Percentiles rank a stretch among this genome's conserved stretches.
phyloP scores from a whole-genome alignment of 352 stramenopile genomes.

The Blastocystis sp. region DNA sequence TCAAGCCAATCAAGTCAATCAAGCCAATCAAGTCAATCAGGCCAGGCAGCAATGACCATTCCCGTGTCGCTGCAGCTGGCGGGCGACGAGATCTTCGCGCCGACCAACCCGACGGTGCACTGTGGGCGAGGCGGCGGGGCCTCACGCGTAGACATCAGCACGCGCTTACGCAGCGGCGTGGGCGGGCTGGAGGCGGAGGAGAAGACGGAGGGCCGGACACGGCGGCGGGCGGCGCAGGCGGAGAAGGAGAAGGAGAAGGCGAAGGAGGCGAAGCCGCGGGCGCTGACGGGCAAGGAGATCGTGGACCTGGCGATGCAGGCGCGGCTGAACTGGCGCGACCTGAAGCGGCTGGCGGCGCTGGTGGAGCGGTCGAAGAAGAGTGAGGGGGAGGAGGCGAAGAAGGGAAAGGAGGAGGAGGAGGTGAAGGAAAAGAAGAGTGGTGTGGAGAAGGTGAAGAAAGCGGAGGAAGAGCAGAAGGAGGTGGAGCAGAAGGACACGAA shows the following conservation, averaged over 20 bases:
- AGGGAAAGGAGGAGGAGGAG: slow-evolving; percentile 36
- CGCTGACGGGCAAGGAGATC: slow-evolving; percentile 76
- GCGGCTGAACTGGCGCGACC: slow-evolving; percentile 54
- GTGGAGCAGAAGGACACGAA: not conserved
- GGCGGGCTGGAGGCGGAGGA: not conserved
- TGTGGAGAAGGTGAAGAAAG: not conserved
- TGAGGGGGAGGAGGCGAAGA: not conserved
- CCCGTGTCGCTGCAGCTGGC: too few species aligned
- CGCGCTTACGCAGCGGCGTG: not conserved
- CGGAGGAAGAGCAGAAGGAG: not conserved
- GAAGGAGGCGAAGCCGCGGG: slow-evolving; percentile 81
- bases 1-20: not conserved
- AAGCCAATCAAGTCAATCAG: too few species aligned
- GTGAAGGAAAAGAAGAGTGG: not conserved
- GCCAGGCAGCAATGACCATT: too few species aligned
- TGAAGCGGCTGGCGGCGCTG: not conserved
- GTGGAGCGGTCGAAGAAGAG: not conserved
- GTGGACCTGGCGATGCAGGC: slow-evolving; percentile 15
- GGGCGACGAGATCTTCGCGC: too few species aligned
- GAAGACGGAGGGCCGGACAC: slow-evolving; percentile 73
- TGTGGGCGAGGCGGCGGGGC: too few species aligned
- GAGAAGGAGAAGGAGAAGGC: slow-evolving; percentile 79
- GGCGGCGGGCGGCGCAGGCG: slow-evolving; percentile 81
- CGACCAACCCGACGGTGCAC: too few species aligned
- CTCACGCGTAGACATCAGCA: too few species aligned